Evolutionary conservation across 345 rosid genomes (phyloP).

Genomic region (Erucastrum elatum): DNA sequence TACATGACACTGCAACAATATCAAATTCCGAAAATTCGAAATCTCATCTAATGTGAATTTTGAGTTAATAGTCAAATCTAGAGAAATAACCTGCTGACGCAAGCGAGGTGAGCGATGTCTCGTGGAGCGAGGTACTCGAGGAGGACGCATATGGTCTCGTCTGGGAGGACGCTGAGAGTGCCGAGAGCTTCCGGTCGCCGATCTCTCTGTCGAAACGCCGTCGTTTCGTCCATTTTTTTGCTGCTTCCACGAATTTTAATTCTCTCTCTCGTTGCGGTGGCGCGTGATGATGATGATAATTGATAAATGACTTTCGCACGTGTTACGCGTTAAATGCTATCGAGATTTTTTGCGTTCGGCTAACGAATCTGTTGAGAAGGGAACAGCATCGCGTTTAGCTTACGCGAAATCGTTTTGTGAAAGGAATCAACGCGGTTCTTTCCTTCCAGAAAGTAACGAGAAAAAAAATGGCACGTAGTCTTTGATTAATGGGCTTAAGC

Average conservation of each 20-base stretch:
- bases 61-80: not conserved
- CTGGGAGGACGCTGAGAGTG: constrained; percentile 61
- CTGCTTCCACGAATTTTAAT: not conserved
- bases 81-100: constrained; percentile 78
- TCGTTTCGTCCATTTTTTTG: constrained; percentile 39
- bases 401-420: constrained; percentile 14
- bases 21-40: not conserved
- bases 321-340: constrained; percentile 18
- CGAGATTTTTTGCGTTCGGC: not conserved
- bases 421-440: not conserved
- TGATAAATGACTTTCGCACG: constrained; percentile 2
- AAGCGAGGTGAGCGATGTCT: constrained; percentile 73
- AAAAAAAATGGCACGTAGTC: not conserved
- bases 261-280: constrained; percentile 16
- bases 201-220: constrained; percentile 44
- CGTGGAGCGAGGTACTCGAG: constrained; percentile 65
- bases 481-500: not conserved
- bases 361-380: constrained; percentile 5
- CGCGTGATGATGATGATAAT: constrained; percentile 21
- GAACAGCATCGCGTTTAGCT: constrained; percentile 17
- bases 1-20: constrained; percentile 66
- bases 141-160: constrained; percentile 64
- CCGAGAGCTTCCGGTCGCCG: constrained; percentile 78
- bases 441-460: not conserved
- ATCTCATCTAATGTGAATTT: too few species aligned